Percentiles rank a stretch among this genome's conserved stretches.
Evolutionary conservation across 768 basidiomycete genomes (phyloP).

Genomic region (Clavaria fumosa): DNA sequence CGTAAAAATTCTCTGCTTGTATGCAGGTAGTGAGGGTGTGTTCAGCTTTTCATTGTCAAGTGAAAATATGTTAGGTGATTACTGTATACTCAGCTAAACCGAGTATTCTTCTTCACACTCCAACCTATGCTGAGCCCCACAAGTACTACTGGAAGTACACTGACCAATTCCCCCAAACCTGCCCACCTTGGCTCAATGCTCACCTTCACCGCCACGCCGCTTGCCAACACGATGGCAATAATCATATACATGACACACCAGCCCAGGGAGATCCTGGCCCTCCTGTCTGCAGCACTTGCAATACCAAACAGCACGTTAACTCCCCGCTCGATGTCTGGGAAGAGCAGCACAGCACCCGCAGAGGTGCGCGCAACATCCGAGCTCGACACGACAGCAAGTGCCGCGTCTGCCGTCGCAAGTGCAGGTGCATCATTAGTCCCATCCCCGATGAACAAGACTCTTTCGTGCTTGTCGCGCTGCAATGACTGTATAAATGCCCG

Average conservation of each 20-base stretch:
- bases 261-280: conserved; percentile 21
- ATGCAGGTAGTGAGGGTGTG: no score
- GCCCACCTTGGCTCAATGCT: conserved; percentile 27
- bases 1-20: no score
- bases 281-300: conserved; percentile 19
- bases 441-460: conserved; percentile 32
- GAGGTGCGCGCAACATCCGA: conserved; percentile 25
- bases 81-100: no score
- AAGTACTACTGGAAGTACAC: conserved; percentile 26
- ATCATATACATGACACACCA: conserved; percentile 30
- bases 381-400: conserved; percentile 23
- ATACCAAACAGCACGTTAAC: conserved; percentile 26
- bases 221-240: conserved; percentile 32
- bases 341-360: conserved; percentile 32
- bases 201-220: conserved; percentile 29
- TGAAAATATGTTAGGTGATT: no score
- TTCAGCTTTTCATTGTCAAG: no score
- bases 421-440: conserved; percentile 39
- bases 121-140: conserved; percentile 14
- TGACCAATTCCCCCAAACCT: conserved; percentile 28
- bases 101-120: no score
- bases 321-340: conserved; percentile 19
- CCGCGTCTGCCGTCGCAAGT: conserved; percentile 35
- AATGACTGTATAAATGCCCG: conserved; percentile 18
- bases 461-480: conserved; percentile 12